Percentiles rank a stretch among this genome's conserved stretches.
Evolutionary conservation across 129 eudicot genomes (phyloP).

Genomic region (Helianthus tuberosus): DNA sequence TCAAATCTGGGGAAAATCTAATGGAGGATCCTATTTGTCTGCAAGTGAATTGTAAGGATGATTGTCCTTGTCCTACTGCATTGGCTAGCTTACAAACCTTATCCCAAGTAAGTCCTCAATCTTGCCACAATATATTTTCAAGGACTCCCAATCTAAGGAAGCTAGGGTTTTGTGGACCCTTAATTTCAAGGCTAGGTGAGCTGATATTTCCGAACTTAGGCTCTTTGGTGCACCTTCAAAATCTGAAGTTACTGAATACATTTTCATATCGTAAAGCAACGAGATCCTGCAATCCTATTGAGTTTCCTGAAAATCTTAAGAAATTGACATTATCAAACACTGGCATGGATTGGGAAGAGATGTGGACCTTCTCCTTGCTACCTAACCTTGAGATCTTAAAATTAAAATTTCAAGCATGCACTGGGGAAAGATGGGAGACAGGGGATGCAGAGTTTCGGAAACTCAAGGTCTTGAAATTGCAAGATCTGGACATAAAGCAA

Average conservation of each 20-base stretch:
- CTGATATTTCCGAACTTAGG: constrained; percentile 18
- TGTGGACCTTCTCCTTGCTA: constrained; percentile 3
- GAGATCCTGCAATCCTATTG: constrained; percentile 4
- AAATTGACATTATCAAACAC: constrained; percentile 13
- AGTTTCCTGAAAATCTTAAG: constrained; percentile 28
- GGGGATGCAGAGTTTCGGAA: background rate
- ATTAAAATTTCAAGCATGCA: constrained; percentile 5
- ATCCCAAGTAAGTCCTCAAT: constrained; percentile 16
- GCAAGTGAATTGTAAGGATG: background rate
- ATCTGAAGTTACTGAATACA: constrained; percentile 27
- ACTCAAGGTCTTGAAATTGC: constrained; percentile 28
- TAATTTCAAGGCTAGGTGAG: background rate
- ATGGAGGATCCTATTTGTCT: background rate
- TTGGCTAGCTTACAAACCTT: constrained; percentile 29
- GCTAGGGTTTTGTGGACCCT: constrained; percentile 31
- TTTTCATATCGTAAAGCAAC: background rate
- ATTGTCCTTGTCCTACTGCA: background rate
- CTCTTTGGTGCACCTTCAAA: constrained; percentile 26
- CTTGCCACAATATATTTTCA: constrained; percentile 1
- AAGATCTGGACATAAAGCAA: background rate
- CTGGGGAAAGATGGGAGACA: constrained; percentile 23
- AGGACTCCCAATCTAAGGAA: constrained; percentile 29
- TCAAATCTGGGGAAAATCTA: constrained; percentile 27
- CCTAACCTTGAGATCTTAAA: constrained; percentile 30
- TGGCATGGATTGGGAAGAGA: constrained; percentile 23